Conservation (phyloP, 306 rosid genomes). For the Dicorynia guianensis region DNA sequence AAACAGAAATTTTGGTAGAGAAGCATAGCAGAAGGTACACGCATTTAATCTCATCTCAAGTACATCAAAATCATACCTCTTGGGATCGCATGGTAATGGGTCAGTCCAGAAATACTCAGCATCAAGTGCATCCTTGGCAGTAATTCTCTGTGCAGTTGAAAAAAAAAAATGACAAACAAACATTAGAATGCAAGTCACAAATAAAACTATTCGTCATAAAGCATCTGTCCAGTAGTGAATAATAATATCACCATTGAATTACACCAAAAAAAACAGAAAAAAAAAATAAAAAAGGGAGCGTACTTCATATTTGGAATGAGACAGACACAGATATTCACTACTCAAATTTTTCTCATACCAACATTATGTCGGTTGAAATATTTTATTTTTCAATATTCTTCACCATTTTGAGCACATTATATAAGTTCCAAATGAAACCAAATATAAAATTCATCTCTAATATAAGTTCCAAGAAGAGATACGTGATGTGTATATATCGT, state of each 20-base stretch:
- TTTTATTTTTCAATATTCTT: background rate
- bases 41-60: background rate
- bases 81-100: conserved; percentile 78
- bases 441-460: background rate
- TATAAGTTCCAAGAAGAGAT: background rate
- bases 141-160: conserved; percentile 54
- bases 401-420: background rate
- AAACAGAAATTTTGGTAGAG: background rate
- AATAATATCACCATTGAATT: background rate
- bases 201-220: conserved; percentile 3
- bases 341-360: background rate
- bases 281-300: too few relatives aligned
- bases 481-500: background rate
- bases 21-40: conserved; percentile 2
- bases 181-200: background rate
- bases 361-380: background rate
- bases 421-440: background rate
- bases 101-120: conserved; percentile 81
- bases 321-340: background rate
- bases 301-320: background rate
- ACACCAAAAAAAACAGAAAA: background rate
- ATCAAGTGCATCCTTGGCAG: conserved; percentile 74
- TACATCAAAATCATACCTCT: conserved; percentile 49
- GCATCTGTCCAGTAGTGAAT: background rate
- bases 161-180: conserved; percentile 28